Base-by-base conservation (phyloP, 2,329 filamentous ascomycete species). In the Hawksworthiomyces lignivorus region DNA sequence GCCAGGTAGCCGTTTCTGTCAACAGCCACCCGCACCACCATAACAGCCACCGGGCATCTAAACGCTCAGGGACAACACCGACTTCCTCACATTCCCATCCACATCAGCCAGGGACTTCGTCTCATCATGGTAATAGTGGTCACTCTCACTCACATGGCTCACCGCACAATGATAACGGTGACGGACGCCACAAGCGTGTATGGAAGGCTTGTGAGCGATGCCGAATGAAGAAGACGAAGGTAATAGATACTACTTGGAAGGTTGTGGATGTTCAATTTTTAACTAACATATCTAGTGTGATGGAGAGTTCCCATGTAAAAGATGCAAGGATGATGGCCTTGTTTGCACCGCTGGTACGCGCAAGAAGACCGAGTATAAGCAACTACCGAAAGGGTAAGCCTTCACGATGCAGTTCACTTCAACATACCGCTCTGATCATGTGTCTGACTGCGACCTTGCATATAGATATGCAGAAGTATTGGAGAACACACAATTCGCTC, bases 191-290 rank as follows among this genome's bases (percentile, higher is more conserved):
- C 54, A 81, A 80, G 64, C 65, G 77, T 50, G 76, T 80, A 41
- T 80, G 76, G 76, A 81, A 81, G 56, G 77, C 77, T 15, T 82
- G 77, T 49, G 76, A 81, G 60, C 65, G 77, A 50, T 82, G 77
- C 64, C 65, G 77, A 50, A 80, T 80, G 75, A 82, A 81, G 68
- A 82, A 82, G 66, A 82, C 77, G 41, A 81, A 81, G 75, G 76
- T 77, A 61, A 4, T 36, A 7, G 4, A 17, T 15, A n/a, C 21
- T n/a, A n/a, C n/a, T n/a, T n/a, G n/a, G n/a, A n/a, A n/a, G n/a
- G n/a, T n/a, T n/a, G n/a, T n/a, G 32, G 28, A 27, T 42, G 20
- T 26, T 30, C n/a, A 26, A 30, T 30, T 44, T 17, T 18, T 31
- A 22, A 48, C 52, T 54, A 40, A 43, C 39, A 37, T 36, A 27